phyloP scores from a whole-genome alignment of 257 asterid species.

The Galeopsis tetrahit region DNA sequence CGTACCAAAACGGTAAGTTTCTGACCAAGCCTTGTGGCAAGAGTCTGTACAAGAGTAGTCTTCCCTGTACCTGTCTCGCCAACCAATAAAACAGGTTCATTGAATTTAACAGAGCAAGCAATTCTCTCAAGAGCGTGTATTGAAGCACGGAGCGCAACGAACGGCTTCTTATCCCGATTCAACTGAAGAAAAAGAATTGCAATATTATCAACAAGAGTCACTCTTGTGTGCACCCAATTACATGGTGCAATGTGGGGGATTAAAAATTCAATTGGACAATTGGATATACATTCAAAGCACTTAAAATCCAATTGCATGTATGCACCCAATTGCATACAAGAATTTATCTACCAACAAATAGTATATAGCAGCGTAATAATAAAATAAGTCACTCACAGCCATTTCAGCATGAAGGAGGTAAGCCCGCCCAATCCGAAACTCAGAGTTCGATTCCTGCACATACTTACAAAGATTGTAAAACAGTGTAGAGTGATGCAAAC shows the following conservation, averaged over 20 bases:
- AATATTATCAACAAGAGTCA: conserved; percentile 26
- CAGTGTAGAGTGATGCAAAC: conserved; percentile 13
- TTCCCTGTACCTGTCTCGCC: conserved; percentile 99
- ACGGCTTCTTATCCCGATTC: conserved; percentile 58
- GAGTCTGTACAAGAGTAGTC: conserved; percentile 91
- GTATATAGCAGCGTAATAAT: conserved; percentile 7
- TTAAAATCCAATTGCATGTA: too few relatives aligned
- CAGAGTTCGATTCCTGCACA: conserved; percentile 56
- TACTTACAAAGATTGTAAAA: conserved; percentile 30
- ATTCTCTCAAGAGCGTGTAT: conserved; percentile 86
- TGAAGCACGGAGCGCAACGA: conserved; percentile 78
- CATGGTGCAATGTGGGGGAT: too few relatives aligned
- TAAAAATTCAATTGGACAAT: too few relatives aligned
- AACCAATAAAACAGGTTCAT: conserved; percentile 94
- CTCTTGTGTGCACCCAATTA: conserved; percentile 41
- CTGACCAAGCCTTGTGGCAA: conserved; percentile 71
- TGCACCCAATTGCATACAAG: too few relatives aligned
- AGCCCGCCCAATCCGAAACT: conserved; percentile 69
- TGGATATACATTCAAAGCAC: too few relatives aligned
- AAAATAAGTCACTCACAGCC: conserved; percentile 50
- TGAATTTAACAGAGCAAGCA: conserved; percentile 76
- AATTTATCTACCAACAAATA: not conserved
- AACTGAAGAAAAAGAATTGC: conserved; percentile 43
- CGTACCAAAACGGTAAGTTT: conserved; percentile 93
- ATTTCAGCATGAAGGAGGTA: conserved; percentile 47